Conservation (phyloP, 345 rosid genomes). For the Brassica nigra region DNA sequence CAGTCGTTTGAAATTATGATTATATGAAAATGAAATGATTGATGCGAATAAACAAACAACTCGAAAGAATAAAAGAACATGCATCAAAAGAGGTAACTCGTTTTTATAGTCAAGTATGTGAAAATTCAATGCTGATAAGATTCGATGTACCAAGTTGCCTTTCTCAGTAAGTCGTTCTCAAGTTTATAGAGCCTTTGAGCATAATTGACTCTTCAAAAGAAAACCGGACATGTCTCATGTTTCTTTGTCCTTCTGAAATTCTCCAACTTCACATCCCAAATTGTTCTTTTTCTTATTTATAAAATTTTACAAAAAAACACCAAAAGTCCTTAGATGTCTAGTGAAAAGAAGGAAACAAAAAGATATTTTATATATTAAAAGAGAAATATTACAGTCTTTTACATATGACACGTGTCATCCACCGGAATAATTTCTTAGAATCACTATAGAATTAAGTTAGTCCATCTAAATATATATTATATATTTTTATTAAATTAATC, state of each 20-base stretch:
- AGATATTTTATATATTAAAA: too few relatives aligned
- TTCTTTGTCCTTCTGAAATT: conserved; percentile 20
- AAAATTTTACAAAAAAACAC: too few relatives aligned
- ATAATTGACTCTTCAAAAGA: conserved; percentile 34
- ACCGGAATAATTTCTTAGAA: too few relatives aligned
- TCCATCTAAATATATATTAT: too few relatives aligned
- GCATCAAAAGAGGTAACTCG: conserved; percentile 3
- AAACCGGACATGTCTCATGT: conserved; percentile 23
- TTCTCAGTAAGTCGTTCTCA: conserved; percentile 13
- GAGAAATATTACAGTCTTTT: too few relatives aligned
- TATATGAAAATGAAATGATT: not conserved
- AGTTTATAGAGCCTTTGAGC: conserved; percentile 9
- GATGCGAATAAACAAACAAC: conserved; percentile 11
- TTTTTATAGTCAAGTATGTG: not conserved
- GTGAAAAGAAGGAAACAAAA: too few relatives aligned
- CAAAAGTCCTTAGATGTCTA: too few relatives aligned
- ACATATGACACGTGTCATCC: too few relatives aligned
- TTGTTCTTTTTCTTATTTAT: too few relatives aligned
- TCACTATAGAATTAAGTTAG: too few relatives aligned
- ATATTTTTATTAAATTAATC: too few relatives aligned
- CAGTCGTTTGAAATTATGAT: conserved; percentile 2
- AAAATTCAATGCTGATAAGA: conserved; percentile 15
- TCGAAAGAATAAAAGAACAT: conserved; percentile 20
- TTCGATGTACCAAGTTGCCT: conserved; percentile 30
- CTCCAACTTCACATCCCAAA: not conserved